Conservation (phyloP, 208 protist genomes). For the Acanthamoeba sp. region DNA sequence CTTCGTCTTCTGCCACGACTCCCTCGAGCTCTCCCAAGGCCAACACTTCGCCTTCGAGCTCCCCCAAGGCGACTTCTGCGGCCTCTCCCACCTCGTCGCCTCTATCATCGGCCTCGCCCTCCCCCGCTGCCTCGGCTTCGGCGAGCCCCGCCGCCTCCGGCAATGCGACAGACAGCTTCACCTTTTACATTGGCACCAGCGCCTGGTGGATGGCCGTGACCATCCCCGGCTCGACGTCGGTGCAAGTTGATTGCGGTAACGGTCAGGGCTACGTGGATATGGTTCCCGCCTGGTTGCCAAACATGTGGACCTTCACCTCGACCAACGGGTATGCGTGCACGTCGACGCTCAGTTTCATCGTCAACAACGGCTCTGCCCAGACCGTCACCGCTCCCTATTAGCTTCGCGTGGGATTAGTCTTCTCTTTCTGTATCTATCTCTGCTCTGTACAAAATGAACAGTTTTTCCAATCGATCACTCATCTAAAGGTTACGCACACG, state of each 20-base stretch:
- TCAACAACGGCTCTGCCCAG: neutral
- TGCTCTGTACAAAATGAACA: too few species aligned
- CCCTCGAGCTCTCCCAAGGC: neutral
- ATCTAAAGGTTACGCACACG: too few species aligned
- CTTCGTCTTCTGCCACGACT: neutral
- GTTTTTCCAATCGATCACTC: too few species aligned
- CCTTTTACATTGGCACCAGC: neutral
- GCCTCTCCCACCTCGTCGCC: too few species aligned
- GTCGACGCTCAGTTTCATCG: neutral
- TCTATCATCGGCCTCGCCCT: neutral
- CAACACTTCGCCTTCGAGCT: neutral
- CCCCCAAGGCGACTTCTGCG: neutral
- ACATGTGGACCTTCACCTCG: conserved; percentile 48
- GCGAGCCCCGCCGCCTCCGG: neutral
- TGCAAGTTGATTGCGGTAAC: neutral
- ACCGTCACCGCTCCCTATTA: neutral
- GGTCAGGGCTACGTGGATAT: neutral
- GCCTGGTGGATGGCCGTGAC: conserved; percentile 8
- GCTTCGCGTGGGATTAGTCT: too few species aligned
- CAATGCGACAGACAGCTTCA: too few species aligned
- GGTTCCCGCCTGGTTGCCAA: neutral
- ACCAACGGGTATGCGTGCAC: neutral
- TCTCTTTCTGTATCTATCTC: too few species aligned
- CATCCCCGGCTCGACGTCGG: neutral
- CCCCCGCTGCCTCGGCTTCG: neutral